These are phyloP conservation scores for Spiraea crenata DNA, from an alignment of 331 rosid species.

Conservation along the genomic window DNA sequence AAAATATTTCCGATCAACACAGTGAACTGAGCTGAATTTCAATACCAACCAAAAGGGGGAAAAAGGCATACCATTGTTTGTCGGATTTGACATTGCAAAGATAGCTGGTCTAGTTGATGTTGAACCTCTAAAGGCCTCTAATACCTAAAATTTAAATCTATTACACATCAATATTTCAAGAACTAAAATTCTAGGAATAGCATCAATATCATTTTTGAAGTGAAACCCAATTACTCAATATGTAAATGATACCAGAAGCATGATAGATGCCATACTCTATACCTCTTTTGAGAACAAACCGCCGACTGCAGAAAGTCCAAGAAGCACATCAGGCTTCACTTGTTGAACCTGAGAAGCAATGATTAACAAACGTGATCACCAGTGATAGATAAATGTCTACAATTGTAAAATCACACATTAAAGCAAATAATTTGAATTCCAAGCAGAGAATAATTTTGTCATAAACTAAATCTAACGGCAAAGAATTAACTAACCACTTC, in stretches of 20 bases:
- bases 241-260: background rate
- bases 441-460: no score
- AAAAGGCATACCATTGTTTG: slow-evolving; percentile 66
- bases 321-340: slow-evolving; percentile 98
- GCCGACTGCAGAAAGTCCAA: slow-evolving; percentile 98
- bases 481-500: slow-evolving; percentile 80
- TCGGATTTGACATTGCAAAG: slow-evolving; percentile 99
- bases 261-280: slow-evolving; percentile 2
- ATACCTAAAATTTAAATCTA: slow-evolving; percentile 48
- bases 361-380: slow-evolving; percentile 23
- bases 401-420: slow-evolving; percentile 5
- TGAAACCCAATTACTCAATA: background rate
- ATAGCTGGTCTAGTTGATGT: slow-evolving; percentile 97
- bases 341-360: slow-evolving; percentile 66
- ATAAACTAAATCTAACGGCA: background rate
- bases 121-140: slow-evolving; percentile 88
- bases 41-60: background rate
- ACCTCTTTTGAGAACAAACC: slow-evolving; percentile 98
- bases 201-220: background rate
- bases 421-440: background rate
- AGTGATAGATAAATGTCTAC: background rate
- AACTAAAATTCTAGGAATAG: background rate
- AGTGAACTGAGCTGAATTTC: background rate
- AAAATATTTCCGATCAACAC: slow-evolving; percentile 18
- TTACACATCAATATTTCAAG: slow-evolving; percentile 26